Percentiles rank a stretch among this genome's conserved stretches.
These are phyloP conservation scores for Plasmodium berghei DNA, from an alignment of 169 alveolate genomes.

Conservation along the genomic window DNA sequence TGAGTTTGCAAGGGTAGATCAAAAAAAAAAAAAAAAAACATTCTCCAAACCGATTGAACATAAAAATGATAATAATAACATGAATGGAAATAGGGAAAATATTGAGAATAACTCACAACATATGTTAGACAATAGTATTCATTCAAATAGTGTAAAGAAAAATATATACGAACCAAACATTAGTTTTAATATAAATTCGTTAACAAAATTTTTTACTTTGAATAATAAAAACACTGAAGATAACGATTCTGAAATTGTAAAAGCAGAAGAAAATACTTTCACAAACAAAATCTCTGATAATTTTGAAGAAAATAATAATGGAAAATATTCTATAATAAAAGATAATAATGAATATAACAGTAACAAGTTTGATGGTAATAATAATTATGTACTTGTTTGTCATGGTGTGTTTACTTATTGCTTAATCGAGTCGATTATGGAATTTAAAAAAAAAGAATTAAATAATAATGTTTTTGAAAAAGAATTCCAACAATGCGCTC, in stretches of 20 bases:
- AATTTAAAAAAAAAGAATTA: constrained; percentile 81
- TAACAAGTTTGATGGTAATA: constrained; percentile 70
- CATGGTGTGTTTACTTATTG: constrained; percentile 92
- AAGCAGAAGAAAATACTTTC: neutral
- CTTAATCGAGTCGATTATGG: constrained; percentile 82
- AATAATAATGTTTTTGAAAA: constrained; percentile 80
- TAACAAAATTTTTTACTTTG: constrained; percentile 21
- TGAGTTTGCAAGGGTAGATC: constrained; percentile 68
- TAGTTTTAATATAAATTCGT: constrained; percentile 25
- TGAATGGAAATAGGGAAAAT: neutral
- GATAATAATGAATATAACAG: neutral
- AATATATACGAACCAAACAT: constrained; percentile 34
- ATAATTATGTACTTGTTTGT: constrained; percentile 78
- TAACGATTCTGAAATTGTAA: neutral
- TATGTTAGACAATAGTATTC: neutral
- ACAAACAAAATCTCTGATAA: neutral
- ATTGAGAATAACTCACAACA: neutral
- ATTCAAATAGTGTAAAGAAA: constrained; percentile 1
- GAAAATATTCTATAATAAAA: neutral
- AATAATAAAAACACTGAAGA: neutral
- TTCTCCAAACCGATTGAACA: too few relatives aligned
- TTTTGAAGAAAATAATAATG: neutral
- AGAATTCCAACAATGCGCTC: neutral
- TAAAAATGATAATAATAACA: neutral
- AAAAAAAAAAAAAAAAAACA: constrained; percentile 13